These are phyloP conservation scores for Trichocladium antarcticum DNA, from an alignment of 495 filamentous ascomycete species.

Conservation along the genomic window DNA sequence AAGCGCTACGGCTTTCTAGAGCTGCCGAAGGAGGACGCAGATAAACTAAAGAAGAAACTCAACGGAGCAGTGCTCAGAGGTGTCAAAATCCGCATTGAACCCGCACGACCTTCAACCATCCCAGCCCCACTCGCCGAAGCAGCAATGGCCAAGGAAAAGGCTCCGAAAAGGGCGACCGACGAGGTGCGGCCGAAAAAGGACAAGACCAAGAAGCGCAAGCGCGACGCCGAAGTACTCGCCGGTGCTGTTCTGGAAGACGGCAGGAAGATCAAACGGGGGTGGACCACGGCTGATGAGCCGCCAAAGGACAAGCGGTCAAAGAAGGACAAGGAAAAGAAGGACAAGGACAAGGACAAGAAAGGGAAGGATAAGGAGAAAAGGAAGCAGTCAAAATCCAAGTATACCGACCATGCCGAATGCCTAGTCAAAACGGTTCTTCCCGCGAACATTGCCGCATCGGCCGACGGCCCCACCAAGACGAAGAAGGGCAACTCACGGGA, in stretches of 20 bases:
- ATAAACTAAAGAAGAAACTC: constrained; percentile 85
- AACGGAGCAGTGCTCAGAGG: constrained; percentile 80
- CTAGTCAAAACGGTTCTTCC: constrained; percentile 76
- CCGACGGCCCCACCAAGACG: constrained; percentile 42
- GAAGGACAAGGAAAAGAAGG: constrained; percentile 34
- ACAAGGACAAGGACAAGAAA: constrained; percentile 41
- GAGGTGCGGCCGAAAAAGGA: constrained; percentile 23
- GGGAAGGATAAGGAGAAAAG: constrained; percentile 39
- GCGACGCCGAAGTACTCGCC: constrained; percentile 48
- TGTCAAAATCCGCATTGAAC: constrained; percentile 70
- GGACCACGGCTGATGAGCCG: constrained; percentile 60
- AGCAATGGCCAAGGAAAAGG: constrained; percentile 29
- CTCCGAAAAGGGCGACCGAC: constrained; percentile 29
- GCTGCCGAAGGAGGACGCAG: constrained; percentile 65
- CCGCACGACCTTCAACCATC: constrained; percentile 49
- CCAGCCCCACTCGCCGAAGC: constrained; percentile 25
- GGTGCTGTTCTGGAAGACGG: constrained; percentile 62
- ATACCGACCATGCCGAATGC: constrained; percentile 65
- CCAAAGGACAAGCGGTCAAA: constrained; percentile 45
- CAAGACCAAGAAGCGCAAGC: constrained; percentile 53
- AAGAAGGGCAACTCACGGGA: constrained; percentile 42
- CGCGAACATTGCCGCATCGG: constrained; percentile 37
- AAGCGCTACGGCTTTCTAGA: constrained; percentile 82
- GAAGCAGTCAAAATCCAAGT: constrained; percentile 54
- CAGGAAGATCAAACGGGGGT: constrained; percentile 78